A percentile compares a stretch with the other conserved stretches of the same genome.
Evolutionary conservation across 2,329 filamentous ascomycete species (phyloP).

Genomic region (Cryphonectria carpinicola): DNA sequence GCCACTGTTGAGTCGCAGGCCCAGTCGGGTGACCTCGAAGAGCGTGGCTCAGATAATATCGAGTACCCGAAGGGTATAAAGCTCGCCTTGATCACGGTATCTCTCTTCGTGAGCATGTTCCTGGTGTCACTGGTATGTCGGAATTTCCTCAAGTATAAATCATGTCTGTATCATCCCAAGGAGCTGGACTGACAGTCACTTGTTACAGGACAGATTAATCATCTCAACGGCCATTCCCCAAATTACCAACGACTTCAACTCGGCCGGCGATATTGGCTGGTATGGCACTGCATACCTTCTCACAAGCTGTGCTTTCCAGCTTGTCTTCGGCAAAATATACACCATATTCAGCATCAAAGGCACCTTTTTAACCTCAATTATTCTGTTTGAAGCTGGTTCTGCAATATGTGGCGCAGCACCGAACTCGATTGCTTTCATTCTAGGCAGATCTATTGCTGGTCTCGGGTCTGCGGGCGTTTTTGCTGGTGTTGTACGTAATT

Average conservation of each 20-base stretch:
- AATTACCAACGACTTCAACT: slow-evolving; percentile 39
- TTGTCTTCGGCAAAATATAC: slow-evolving; percentile 28
- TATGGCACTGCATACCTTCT: slow-evolving; percentile 38
- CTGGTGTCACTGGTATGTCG: slow-evolving; percentile 31
- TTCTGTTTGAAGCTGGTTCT: slow-evolving; percentile 31
- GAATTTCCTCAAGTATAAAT: neutral
- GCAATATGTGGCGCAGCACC: slow-evolving; percentile 36
- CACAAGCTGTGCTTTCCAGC: slow-evolving; percentile 19
- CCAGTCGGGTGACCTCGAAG: neutral
- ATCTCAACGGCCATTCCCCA: slow-evolving; percentile 33
- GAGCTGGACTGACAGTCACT: neutral
- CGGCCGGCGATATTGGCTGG: slow-evolving; percentile 42
- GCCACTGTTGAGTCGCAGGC: neutral
- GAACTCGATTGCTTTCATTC: slow-evolving; percentile 34
- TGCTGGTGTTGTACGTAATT: slow-evolving; percentile 31
- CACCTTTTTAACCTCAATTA: slow-evolving; percentile 18
- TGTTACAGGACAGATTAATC: slow-evolving; percentile 15
- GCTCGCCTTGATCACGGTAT: slow-evolving; percentile 44
- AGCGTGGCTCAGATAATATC: neutral
- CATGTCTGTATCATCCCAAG: neutral
- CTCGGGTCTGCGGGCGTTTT: slow-evolving; percentile 34
- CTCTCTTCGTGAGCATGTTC: slow-evolving; percentile 49
- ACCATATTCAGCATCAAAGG: slow-evolving; percentile 24
- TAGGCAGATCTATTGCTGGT: slow-evolving; percentile 35
- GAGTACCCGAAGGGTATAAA: slow-evolving; percentile 42